Percentiles rank a stretch among this genome's conserved stretches.
Conservation (phyloP, 225 moss, liverwort and hornwort species). For the Pseudoscleropodium purum region DNA sequence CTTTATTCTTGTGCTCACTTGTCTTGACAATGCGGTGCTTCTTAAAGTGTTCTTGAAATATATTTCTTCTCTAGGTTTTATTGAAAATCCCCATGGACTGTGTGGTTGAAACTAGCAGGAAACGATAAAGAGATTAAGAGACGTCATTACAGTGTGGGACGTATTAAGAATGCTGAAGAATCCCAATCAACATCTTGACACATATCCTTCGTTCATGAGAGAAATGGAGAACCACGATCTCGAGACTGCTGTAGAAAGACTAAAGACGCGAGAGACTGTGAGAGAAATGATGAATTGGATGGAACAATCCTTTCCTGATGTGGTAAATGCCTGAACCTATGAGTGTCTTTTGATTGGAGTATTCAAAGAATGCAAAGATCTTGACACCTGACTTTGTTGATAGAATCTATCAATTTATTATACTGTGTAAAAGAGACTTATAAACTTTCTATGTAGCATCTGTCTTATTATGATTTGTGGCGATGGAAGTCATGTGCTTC, state of each 20-base stretch:
- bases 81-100: not conserved
- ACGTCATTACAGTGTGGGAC: conserved; percentile 77
- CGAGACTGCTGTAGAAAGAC: conserved; percentile 64
- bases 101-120: conserved; percentile 22
- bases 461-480: not conserved
- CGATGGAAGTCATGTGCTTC: not conserved
- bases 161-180: conserved; percentile 51
- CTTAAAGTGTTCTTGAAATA: not conserved
- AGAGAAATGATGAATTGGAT: conserved; percentile 66
- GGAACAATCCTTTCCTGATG: conserved; percentile 68
- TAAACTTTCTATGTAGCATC: not conserved
- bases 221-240: conserved; percentile 62
- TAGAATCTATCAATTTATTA: not conserved
- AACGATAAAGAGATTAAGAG: conserved; percentile 61
- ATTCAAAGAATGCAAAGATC: not conserved
- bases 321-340: conserved; percentile 37
- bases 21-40: not conserved
- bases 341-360: not conserved
- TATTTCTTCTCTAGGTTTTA: not conserved
- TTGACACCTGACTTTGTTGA: not conserved
- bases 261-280: conserved; percentile 82
- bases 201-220: conserved; percentile 38
- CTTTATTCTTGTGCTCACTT: not conserved
- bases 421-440: not conserved
- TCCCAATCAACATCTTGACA: conserved; percentile 33